Evolutionary conservation across 1,284 basidiomycete species (phyloP).

Genomic region (Ceratobasidium sp.): DNA sequence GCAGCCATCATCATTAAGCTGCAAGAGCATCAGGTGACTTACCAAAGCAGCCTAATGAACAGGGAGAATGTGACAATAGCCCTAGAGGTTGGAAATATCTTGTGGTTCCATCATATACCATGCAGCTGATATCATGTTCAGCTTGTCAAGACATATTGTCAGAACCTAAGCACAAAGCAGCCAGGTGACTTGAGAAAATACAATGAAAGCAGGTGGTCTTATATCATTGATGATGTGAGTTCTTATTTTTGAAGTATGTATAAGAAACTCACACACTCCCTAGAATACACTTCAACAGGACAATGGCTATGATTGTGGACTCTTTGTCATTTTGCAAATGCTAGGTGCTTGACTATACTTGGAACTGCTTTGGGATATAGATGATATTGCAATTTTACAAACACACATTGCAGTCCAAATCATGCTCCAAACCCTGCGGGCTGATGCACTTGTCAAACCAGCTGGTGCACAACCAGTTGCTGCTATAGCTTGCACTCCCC

Average conservation of each 20-base stretch:
- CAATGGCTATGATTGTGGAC: not conserved
- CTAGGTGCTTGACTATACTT: not conserved
- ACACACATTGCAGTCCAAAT: constrained; percentile 1
- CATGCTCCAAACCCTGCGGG: not conserved
- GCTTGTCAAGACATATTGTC: not conserved
- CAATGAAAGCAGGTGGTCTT: not conserved
- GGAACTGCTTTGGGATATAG: not conserved
- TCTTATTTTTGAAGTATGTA: not conserved
- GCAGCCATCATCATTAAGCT: constrained; percentile 1
- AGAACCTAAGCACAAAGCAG: not conserved
- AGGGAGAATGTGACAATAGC: not conserved
- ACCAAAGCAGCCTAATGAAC: not conserved
- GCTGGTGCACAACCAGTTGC: not conserved
- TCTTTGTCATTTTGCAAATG: not conserved
- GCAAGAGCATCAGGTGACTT: not conserved
- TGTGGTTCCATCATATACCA: not conserved
- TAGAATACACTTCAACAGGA: not conserved
- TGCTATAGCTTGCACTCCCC: not conserved
- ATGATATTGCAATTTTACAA: not conserved
- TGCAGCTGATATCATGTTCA: not conserved
- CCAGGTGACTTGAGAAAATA: constrained; percentile 2
- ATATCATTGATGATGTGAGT: no score
- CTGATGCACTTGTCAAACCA: not conserved
- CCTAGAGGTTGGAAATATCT: not conserved
- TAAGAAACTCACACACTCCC: no score